These are phyloP conservation scores for Claviceps fusiformis DNA, from an alignment of 2,329 filamentous ascomycete species.

Conservation along the genomic window DNA sequence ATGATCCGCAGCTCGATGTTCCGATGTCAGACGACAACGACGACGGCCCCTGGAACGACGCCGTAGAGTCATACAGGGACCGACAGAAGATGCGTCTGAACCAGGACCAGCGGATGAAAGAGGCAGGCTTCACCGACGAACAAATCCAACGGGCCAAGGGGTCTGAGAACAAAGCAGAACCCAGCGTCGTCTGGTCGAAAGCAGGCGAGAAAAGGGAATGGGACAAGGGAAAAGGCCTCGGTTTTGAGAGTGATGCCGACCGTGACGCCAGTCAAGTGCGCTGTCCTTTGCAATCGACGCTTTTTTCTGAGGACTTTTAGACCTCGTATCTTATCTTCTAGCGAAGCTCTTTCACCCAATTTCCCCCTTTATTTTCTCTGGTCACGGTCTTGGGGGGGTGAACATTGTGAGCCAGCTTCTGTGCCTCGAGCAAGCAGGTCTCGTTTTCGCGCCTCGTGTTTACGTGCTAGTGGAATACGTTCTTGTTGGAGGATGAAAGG, in stretches of 20 bases:
- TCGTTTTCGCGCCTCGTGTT: too few relatives aligned
- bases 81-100: conserved; percentile 64
- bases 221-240: conserved; percentile 38
- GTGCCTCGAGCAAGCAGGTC: too few relatives aligned
- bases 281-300: neutral
- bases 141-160: conserved; percentile 51
- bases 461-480: too few relatives aligned
- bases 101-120: conserved; percentile 61
- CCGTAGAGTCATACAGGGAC: conserved; percentile 65
- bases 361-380: neutral
- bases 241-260: neutral
- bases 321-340: neutral
- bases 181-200: conserved; percentile 58
- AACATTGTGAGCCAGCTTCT: too few relatives aligned
- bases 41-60: conserved; percentile 62
- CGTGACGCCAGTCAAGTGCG: neutral
- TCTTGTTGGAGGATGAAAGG: too few relatives aligned
- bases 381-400: too few relatives aligned
- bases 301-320: conserved; percentile 8
- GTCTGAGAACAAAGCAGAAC: conserved; percentile 42
- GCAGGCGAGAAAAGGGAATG: conserved; percentile 49
- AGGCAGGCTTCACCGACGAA: conserved; percentile 65
- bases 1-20: conserved; percentile 45
- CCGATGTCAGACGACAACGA: conserved; percentile 38
- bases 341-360: neutral